These are phyloP conservation scores for Obelidium mucronatum DNA, from an alignment of 192 early-diverging fungal species.

Conservation along the genomic window DNA sequence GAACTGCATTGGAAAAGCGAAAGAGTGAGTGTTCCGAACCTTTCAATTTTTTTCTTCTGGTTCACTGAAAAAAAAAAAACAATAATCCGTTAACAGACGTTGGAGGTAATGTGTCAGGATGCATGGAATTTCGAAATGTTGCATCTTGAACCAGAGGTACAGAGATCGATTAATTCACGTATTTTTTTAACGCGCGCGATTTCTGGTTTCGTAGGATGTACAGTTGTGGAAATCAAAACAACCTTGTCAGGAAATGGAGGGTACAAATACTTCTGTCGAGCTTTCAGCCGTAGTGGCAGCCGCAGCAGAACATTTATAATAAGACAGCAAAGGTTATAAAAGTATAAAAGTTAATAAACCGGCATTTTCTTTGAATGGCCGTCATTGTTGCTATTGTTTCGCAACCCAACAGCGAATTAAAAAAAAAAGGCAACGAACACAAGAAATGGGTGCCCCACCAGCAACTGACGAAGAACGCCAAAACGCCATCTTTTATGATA, in stretches of 20 bases:
- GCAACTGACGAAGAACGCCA: slow-evolving; percentile 18
- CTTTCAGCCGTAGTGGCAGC: not conserved
- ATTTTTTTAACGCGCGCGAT: too few relatives aligned
- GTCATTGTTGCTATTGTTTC: not conserved
- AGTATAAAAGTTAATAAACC: too few relatives aligned
- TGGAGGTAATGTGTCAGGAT: slow-evolving; percentile 31
- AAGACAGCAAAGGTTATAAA: not conserved
- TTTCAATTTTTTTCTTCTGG: not conserved
- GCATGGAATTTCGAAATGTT: slow-evolving; percentile 30
- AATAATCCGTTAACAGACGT: not conserved
- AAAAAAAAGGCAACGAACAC: not conserved
- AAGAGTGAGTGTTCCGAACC: not conserved
- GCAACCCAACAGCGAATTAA: not conserved
- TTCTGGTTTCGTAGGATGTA: too few relatives aligned
- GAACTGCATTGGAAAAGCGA: slow-evolving; percentile 73
- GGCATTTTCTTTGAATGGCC: too few relatives aligned
- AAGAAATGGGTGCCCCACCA: slow-evolving; percentile 30
- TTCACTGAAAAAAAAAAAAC: not conserved
- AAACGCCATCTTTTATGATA: slow-evolving; percentile 39
- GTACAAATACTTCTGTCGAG: not conserved
- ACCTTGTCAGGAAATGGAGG: too few relatives aligned
- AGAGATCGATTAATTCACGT: not conserved
- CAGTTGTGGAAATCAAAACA: too few relatives aligned
- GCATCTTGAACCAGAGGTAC: not conserved
- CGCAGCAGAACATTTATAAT: slow-evolving; percentile 4